Evolutionary conservation across 2,329 filamentous ascomycete species (phyloP).

Genomic region (Talaromyces sp.): DNA sequence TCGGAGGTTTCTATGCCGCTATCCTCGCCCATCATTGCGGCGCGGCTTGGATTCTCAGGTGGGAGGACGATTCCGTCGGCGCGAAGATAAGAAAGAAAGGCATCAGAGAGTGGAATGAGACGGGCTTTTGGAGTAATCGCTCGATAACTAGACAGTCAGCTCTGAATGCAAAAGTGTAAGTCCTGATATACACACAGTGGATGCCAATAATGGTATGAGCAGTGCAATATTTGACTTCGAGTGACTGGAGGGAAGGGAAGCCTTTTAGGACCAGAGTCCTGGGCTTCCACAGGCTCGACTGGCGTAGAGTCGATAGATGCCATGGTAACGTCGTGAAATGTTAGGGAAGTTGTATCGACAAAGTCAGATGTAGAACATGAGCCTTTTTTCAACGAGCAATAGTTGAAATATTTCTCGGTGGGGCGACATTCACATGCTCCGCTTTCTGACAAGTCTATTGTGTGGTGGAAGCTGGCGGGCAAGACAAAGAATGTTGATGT

Average conservation of each 20-base stretch:
- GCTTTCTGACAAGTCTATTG: background rate
- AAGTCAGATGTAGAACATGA: background rate
- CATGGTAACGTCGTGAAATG: background rate
- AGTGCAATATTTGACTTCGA: constrained; percentile 84
- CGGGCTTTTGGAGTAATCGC: constrained; percentile 79
- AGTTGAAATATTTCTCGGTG: constrained; percentile 5
- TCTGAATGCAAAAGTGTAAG: background rate
- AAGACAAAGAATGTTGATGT: background rate
- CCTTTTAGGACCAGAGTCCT: constrained; percentile 20
- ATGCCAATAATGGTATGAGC: constrained; percentile 92
- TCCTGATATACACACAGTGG: constrained; percentile 54
- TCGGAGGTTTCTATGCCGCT: constrained; percentile 59
- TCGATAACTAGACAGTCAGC: constrained; percentile 60
- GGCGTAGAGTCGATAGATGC: background rate
- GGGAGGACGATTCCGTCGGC: constrained; percentile 88
- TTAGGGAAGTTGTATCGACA: no score
- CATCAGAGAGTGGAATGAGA: constrained; percentile 70
- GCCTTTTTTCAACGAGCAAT: background rate
- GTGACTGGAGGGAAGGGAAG: constrained; percentile 79
- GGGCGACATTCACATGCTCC: background rate
- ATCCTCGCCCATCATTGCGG: constrained; percentile 41
- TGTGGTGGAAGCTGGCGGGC: background rate
- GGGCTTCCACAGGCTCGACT: constrained; percentile 19
- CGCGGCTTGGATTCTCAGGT: constrained; percentile 43
- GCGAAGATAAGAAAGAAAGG: constrained; percentile 81